A percentile compares a stretch with the other conserved stretches of the same genome.
Evolutionary conservation across 495 filamentous ascomycete genomes (phyloP).

Genomic region (Mycothermus thermophilus): DNA sequence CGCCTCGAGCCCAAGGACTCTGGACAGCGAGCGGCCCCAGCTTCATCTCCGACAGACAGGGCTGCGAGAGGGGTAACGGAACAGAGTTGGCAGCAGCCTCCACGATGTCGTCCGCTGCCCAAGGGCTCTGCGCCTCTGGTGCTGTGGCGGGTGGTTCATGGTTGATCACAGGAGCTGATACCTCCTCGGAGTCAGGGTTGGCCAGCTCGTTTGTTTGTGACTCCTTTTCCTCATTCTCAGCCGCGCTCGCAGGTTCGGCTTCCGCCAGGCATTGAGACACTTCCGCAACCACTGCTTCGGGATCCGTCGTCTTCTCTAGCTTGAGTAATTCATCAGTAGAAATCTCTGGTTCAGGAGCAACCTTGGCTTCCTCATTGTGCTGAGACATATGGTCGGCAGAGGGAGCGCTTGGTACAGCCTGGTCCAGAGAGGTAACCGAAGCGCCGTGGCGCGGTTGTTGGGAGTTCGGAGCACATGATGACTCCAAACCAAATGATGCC

Average conservation of each 20-base stretch:
- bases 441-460: no score
- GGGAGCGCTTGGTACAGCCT: no score
- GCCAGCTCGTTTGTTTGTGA: not conserved
- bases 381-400: not conserved
- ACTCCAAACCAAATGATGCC: not conserved
- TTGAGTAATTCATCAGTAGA: no score
- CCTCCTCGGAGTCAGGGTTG: not conserved
- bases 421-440: no score
- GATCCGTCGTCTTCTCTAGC: not conserved
- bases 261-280: not conserved
- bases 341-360: no score
- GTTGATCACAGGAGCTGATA: not conserved
- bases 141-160: not conserved
- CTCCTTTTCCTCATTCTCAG: not conserved
- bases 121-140: conserved; percentile 9
- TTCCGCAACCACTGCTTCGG: not conserved
- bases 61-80: no score
- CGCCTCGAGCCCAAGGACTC: conserved; percentile 9
- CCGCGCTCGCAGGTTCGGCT: conserved; percentile 4
- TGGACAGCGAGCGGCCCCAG: no score
- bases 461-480: not conserved
- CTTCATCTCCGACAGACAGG: no score
- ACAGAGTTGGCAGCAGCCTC: no score
- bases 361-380: not conserved
- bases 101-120: conserved; percentile 12